Evolutionary conservation across 148 eudicot species (phyloP).

Genomic region (Linanthus parryae): DNA sequence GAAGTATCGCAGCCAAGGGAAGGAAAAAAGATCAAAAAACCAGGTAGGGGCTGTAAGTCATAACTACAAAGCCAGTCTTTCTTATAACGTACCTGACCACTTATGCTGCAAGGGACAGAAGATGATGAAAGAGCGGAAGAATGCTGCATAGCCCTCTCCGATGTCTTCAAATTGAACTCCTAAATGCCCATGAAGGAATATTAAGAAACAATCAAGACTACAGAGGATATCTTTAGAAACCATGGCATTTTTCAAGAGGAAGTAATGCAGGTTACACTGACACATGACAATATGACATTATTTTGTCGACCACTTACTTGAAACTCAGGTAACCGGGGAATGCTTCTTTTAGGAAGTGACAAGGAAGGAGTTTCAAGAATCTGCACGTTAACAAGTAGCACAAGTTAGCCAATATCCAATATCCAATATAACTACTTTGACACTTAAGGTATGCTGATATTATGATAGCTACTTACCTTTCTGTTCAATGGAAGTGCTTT

Average conservation of each 20-base stretch:
- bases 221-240: neutral
- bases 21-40: neutral
- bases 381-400: slow-evolving; percentile 30
- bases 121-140: slow-evolving; percentile 32
- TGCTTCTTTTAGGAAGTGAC: slow-evolving; percentile 47
- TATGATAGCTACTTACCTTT: slow-evolving; percentile 37
- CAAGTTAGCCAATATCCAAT: neutral
- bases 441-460: neutral
- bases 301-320: slow-evolving; percentile 47
- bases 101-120: slow-evolving; percentile 15
- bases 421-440: neutral
- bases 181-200: slow-evolving; percentile 17
- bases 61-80: neutral
- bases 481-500: slow-evolving; percentile 79
- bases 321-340: slow-evolving; percentile 48
- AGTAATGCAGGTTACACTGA: too few species aligned
- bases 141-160: slow-evolving; percentile 61
- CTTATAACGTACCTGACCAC: slow-evolving; percentile 57
- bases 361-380: slow-evolving; percentile 52
- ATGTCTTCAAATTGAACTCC: slow-evolving; percentile 68
- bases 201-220: slow-evolving; percentile 1
- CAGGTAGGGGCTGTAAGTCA: neutral
- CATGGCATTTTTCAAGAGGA: too few species aligned
- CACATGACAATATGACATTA: too few species aligned
- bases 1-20: neutral